Percentiles rank a stretch among this genome's conserved stretches.
Conservation (phyloP, 2,329 filamentous ascomycete species). For the Microcera coccophila region DNA sequence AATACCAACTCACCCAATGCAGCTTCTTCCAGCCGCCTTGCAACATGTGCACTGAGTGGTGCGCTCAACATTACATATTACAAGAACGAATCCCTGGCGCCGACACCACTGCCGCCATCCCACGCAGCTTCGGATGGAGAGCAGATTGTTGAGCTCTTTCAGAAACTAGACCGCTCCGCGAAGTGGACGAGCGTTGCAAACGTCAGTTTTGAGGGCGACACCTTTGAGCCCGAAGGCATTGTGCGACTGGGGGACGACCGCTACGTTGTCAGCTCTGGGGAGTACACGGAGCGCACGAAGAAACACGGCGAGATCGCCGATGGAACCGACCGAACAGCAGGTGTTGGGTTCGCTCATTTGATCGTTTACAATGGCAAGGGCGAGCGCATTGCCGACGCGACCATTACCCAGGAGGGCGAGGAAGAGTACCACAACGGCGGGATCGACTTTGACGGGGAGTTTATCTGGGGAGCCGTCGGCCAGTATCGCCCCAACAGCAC, state of each 20-base stretch:
- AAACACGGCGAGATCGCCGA: constrained; percentile 44
- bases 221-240: constrained; percentile 48
- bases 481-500: constrained; percentile 48
- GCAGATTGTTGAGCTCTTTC: constrained; percentile 36
- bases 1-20: constrained; percentile 9
- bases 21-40: constrained; percentile 15
- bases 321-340: constrained; percentile 46
- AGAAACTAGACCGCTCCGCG: constrained; percentile 36
- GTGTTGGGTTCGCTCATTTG: constrained; percentile 43
- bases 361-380: constrained; percentile 43
- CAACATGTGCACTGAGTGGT: constrained; percentile 16
- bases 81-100: constrained; percentile 29
- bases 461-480: constrained; percentile 44
- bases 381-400: constrained; percentile 41
- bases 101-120: constrained; percentile 33
- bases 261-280: constrained; percentile 42
- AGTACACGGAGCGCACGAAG: constrained; percentile 39
- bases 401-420: constrained; percentile 35
- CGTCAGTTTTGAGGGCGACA: constrained; percentile 41
- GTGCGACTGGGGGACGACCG: constrained; percentile 40
- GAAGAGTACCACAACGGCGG: constrained; percentile 46
- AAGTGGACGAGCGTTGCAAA: constrained; percentile 41
- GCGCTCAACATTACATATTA: constrained; percentile 34
- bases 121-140: constrained; percentile 33
- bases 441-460: constrained; percentile 45